Evolutionary conservation across 2,329 filamentous ascomycete species (phyloP).

Genomic region (Colletotrichum sp.): DNA sequence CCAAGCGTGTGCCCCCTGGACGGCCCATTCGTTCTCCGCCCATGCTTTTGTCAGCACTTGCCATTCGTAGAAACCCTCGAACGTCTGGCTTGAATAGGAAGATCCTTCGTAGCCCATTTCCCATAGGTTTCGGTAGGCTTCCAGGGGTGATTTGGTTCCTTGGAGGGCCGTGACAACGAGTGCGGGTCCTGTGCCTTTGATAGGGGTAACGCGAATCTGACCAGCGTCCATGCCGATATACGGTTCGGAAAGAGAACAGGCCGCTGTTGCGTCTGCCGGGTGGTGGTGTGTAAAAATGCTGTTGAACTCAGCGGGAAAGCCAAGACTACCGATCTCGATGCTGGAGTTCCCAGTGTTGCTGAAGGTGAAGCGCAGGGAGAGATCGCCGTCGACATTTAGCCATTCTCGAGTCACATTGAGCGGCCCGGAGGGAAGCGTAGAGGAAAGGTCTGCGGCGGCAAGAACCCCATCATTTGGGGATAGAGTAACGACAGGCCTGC

Average conservation of each 20-base stretch:
- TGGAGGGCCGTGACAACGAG: conserved; percentile 60
- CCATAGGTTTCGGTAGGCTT: conserved; percentile 59
- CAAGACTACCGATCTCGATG: conserved; percentile 61
- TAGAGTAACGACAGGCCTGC: conserved; percentile 39
- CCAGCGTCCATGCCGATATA: conserved; percentile 65
- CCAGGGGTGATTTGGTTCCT: conserved; percentile 13
- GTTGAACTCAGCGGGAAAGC: conserved; percentile 66
- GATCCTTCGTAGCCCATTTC: conserved; percentile 45
- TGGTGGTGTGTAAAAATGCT: conserved; percentile 62
- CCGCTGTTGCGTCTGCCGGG: conserved; percentile 50
- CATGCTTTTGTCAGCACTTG: conserved; percentile 59
- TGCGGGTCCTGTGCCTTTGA: conserved; percentile 55
- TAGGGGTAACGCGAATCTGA: conserved; percentile 57
- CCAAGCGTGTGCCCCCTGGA: conserved; percentile 49
- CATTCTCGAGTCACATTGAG: conserved; percentile 57
- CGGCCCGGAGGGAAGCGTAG: conserved; percentile 44
- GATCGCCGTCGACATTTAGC: conserved; percentile 50
- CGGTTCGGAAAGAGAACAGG: conserved; percentile 62
- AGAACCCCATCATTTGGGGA: conserved; percentile 27
- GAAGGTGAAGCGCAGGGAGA: conserved; percentile 57
- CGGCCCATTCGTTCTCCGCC: conserved; percentile 60
- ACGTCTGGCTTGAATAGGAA: conserved; percentile 57
- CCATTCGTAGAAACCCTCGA: conserved; percentile 68
- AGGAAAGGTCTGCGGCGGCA: conserved; percentile 42
- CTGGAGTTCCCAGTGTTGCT: conserved; percentile 43